Base-by-base conservation (phyloP, 1,284 basidiomycete species). In the Fomitopsis betulina region DNA sequence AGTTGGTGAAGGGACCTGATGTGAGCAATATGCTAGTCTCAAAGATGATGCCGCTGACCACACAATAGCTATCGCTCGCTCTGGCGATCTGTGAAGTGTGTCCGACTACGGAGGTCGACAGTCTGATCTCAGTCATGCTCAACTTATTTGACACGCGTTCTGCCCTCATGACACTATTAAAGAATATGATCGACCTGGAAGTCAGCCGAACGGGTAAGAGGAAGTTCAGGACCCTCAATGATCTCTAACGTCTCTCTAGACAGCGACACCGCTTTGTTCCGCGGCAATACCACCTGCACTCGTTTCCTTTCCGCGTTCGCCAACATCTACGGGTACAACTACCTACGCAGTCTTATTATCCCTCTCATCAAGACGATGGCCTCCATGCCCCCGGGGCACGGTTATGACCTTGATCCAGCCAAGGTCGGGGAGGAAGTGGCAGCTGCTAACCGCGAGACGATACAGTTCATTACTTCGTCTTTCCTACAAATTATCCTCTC, bases 21-120 rank as follows among this genome's bases (percentile, higher is more conserved):
- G 90, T 91, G 71, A 72, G 82, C 66, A 37, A 53, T 53, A 33
- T 57, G n/a, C 17, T n/a, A 3, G 17, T 37, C 5, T 37, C 35
- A 37, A 17, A 7, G 40, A n/a, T n/a, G 40, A 30, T n/a, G 38
- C 52, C 25, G 19, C 60, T 65, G 2, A 63, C 27, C 5, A 3
- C 19, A 40, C 13, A 39, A n/a, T 25, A 91, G 88, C 81, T 89
- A 78, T 78, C 83, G 9, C 80, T 96, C 51, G 92, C 91, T 1
- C 73, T 94, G 65, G 92, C 93, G 0, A 88, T 96, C 51, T 93
- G 92, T 68, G 92, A 96, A 70, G 83, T 86, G 1, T 94, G 93
- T 66, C 89, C 92, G 5, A 77, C 86, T 15, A 70, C 72, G 19
- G 92, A 95, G 65, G 85, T 91, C 7, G 93, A 95, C 61, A 86